Base-by-base conservation (phyloP, 139 green algal genomes). In the Bryopsis sp. region DNA sequence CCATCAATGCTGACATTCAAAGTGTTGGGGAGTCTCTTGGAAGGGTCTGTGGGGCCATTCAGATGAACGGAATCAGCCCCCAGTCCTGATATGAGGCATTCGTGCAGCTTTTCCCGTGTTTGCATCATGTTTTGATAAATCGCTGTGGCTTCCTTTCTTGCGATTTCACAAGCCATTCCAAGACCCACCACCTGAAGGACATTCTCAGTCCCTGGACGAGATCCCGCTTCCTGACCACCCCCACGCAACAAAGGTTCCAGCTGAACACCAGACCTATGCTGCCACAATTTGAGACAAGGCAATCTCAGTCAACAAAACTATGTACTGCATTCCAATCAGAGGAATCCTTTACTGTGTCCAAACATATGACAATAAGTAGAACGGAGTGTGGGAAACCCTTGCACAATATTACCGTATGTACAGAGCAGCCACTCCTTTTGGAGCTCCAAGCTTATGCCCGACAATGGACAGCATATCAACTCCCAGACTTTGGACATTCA, bases 381-480 rank as follows among this genome's bases (percentile, higher is more conserved):
- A 71, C 35, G 35, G 46, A 36, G 35, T 48, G 58, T 65, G n/a
- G 31, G 19, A 5, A 32, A 7, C 31, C 1, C 22, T 32, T 32
- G 24, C 4, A 28, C n/a, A n/a, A n/a, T n/a, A n/a, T n/a, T n/a
- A 76, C 71, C 79, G 71, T 3, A 93, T 68, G 67, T 84, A 95
- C 34, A 95, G 76, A 39, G 86, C 88, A 24, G 83, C 88, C 26
- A 95, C 74, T 1, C 87, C 88, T 72, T 95, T 95, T 35, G 89
- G 85, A 3, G 87, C 89, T 0, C 89, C 89, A 76, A 95, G 90
- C 74, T 93, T 93, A 76, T 93, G 85, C 0, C 86, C 85, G 24
- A 92, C 86, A 32, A 83, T 43, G 8, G n/a, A 46, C 22, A 90
- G 68, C 63, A 88, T 38, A 67, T 95, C 88, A 6, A 95, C 82